Conservation (phyloP, 441 rosid species). For the Euphorbia schlechtendalii region DNA sequence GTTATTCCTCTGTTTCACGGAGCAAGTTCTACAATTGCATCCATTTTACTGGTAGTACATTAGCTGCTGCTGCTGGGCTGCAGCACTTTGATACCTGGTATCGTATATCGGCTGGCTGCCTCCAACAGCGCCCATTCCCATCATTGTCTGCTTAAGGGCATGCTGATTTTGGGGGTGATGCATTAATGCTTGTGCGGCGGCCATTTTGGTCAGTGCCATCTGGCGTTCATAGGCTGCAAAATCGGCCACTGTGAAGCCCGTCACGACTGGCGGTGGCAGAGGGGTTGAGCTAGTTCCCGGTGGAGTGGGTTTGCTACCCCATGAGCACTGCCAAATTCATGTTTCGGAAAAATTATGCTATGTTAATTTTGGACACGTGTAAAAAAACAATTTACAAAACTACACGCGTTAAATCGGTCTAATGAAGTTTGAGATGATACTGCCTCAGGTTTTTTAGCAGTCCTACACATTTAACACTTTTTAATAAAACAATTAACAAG, state of each 20-base stretch:
- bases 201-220: constrained; percentile 55
- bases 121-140: constrained; percentile 55
- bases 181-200: constrained; percentile 47
- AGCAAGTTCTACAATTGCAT: too few relatives aligned
- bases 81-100: constrained; percentile 51
- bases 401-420: not conserved
- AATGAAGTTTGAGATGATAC: too few relatives aligned
- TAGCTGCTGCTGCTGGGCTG: constrained; percentile 63
- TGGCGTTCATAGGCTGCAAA: constrained; percentile 54
- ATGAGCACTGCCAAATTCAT: constrained; percentile 56
- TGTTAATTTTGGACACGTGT: too few relatives aligned
- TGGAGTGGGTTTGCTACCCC: constrained; percentile 87
- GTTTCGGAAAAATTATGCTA: constrained; percentile 1
- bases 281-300: constrained; percentile 63
- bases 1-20: too few relatives aligned
- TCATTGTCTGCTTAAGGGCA: constrained; percentile 54
- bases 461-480: too few relatives aligned
- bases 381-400: not conserved
- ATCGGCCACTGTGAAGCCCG: constrained; percentile 44
- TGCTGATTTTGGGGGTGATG: constrained; percentile 65
- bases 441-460: too few relatives aligned
- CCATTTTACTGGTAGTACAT: constrained; percentile 59
- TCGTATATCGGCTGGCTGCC: constrained; percentile 59
- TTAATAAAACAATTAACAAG: too few relatives aligned
- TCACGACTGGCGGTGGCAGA: constrained; percentile 57